Evolutionary conservation across 371 early-diverging fungal species (phyloP).

Genomic region (Neoconidiobolus thromboides): DNA sequence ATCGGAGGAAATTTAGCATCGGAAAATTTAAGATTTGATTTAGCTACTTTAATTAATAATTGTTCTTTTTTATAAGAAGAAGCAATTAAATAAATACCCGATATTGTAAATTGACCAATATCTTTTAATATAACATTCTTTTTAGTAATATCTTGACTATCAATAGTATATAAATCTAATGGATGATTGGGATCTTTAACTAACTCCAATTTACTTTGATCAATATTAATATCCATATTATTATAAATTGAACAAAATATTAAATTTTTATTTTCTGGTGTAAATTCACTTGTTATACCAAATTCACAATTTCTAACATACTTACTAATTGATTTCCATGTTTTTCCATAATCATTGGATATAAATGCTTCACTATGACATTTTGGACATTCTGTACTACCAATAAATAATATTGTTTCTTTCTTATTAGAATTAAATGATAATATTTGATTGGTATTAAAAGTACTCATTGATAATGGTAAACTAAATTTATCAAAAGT

Average conservation of each 20-base stretch:
- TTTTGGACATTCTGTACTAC: slow-evolving; percentile 21
- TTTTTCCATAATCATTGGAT: slow-evolving; percentile 44
- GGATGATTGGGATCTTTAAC: background rate
- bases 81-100: background rate
- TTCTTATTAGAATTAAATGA: slow-evolving; percentile 53
- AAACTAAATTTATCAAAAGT: slow-evolving; percentile 29
- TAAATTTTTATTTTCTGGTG: slow-evolving; percentile 19
- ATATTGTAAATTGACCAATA: background rate
- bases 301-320: slow-evolving; percentile 62
- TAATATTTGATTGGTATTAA: slow-evolving; percentile 40
- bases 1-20: slow-evolving; percentile 48
- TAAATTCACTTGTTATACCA: slow-evolving; percentile 41
- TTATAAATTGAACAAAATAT: slow-evolving; percentile 57
- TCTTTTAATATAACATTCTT: background rate
- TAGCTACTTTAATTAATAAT: slow-evolving; percentile 35
- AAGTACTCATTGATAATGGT: slow-evolving; percentile 39
- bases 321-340: slow-evolving; percentile 44
- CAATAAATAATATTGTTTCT: slow-evolving; percentile 66
- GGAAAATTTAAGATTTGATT: slow-evolving; percentile 49
- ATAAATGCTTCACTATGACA: slow-evolving; percentile 36
- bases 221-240: slow-evolving; percentile 5
- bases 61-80: slow-evolving; percentile 51
- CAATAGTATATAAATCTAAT: background rate
- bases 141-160: background rate
- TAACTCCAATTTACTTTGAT: background rate